phyloP scores from a whole-genome alignment of 208 protist species.

The Leishmania tarentolae region DNA sequence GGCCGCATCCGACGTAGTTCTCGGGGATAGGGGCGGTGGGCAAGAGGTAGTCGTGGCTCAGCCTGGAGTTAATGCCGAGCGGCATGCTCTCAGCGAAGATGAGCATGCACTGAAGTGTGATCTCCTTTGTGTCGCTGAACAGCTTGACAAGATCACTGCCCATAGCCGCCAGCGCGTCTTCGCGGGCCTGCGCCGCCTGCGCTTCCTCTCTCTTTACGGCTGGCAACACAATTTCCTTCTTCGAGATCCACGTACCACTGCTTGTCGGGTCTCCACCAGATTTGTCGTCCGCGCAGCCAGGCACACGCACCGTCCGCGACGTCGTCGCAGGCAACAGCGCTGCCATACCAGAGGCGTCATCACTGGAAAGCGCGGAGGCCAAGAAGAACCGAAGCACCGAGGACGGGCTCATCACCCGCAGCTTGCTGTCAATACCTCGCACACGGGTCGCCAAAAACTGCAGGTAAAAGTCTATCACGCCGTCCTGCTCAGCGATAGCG shows the following conservation, averaged over 20 bases:
- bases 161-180: slow-evolving; percentile 8
- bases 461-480: slow-evolving; percentile 40
- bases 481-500: slow-evolving; percentile 40
- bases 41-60: slow-evolving; percentile 45
- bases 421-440: slow-evolving; percentile 36
- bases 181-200: background rate
- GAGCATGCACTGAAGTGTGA: slow-evolving; percentile 29
- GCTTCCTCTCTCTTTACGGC: background rate
- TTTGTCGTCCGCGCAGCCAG: background rate
- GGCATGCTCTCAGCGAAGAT: slow-evolving; percentile 37
- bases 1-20: slow-evolving; percentile 33
- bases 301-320: background rate
- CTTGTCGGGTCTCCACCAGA: background rate
- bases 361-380: background rate
- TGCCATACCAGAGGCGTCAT: background rate
- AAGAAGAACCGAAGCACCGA: slow-evolving; percentile 27
- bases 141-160: slow-evolving; percentile 26
- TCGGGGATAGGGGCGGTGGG: slow-evolving; percentile 35
- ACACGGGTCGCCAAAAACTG: slow-evolving; percentile 16
- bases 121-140: slow-evolving; percentile 20
- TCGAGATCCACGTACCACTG: slow-evolving; percentile 15
- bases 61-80: slow-evolving; percentile 35
- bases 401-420: slow-evolving; percentile 30
- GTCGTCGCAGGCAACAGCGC: slow-evolving; percentile 4
- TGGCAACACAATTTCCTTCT: slow-evolving; percentile 17